Conservation (phyloP, 164 flowering plant species). For the Annona cherimola region DNA sequence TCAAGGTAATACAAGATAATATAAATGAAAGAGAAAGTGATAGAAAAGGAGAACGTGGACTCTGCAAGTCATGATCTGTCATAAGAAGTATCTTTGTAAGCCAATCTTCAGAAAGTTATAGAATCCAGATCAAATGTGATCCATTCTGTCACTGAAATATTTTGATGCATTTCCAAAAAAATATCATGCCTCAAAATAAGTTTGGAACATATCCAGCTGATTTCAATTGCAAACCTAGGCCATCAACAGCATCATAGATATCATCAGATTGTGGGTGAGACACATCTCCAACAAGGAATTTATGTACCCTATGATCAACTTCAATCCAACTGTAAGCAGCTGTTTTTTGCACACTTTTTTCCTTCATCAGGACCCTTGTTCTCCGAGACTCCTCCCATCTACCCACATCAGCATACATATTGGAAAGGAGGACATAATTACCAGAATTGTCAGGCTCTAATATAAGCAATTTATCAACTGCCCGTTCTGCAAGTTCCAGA, state of each 20-base stretch:
- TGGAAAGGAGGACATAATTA: slow-evolving; percentile 41
- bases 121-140: background rate
- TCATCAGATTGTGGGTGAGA: slow-evolving; percentile 32
- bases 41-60: background rate
- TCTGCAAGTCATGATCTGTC: background rate
- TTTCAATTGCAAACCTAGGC: slow-evolving; percentile 25
- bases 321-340: slow-evolving; percentile 53
- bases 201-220: slow-evolving; percentile 12
- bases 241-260: slow-evolving; percentile 25
- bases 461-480: slow-evolving; percentile 24
- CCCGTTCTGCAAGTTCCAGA: slow-evolving; percentile 35
- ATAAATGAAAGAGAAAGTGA: background rate
- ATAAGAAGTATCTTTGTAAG: background rate
- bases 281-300: slow-evolving; percentile 36
- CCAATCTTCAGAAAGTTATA: background rate
- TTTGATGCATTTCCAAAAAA: background rate
- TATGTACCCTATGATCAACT: slow-evolving; percentile 31
- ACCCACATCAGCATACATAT: slow-evolving; percentile 33
- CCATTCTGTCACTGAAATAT: background rate
- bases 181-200: slow-evolving; percentile 12
- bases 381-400: slow-evolving; percentile 42
- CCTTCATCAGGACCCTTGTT: slow-evolving; percentile 31
- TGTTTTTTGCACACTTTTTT: slow-evolving; percentile 32
- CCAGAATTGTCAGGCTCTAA: slow-evolving; percentile 51
- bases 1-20: too few species aligned